These are phyloP conservation scores for Adansonia madagascariensis DNA, from an alignment of 441 rosid genomes.

Conservation along the genomic window DNA sequence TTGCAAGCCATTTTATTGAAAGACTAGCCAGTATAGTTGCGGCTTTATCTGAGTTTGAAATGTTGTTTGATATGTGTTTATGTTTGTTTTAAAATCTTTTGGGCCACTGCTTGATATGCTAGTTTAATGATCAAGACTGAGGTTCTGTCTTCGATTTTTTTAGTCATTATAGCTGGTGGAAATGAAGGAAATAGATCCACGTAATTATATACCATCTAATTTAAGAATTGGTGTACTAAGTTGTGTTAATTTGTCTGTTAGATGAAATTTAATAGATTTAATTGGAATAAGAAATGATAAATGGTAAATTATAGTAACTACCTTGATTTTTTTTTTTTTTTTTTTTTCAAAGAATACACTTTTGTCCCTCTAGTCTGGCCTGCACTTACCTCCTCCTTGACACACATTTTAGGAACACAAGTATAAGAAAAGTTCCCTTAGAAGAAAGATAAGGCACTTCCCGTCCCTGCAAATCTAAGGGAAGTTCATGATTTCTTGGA, in stretches of 20 bases:
- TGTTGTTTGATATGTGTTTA: slow-evolving; percentile 14
- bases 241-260: not conserved
- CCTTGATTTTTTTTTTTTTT: not conserved
- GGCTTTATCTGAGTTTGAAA: not conserved
- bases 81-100: slow-evolving; percentile 2
- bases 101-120: slow-evolving; percentile 3
- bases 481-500: not conserved
- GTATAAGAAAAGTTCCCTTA: not conserved
- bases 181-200: not conserved
- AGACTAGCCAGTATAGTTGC: not conserved
- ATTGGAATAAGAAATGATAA: slow-evolving; percentile 11
- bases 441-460: slow-evolving; percentile 6
- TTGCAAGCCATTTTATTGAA: not conserved
- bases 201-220: not conserved
- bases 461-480: not conserved
- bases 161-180: not conserved
- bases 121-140: slow-evolving; percentile 1
- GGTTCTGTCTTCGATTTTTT: not conserved
- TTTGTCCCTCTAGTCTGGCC: not conserved
- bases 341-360: not conserved
- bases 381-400: not conserved
- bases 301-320: not conserved
- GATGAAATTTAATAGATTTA: not conserved
- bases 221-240: not conserved
- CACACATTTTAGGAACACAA: not conserved